phyloP scores from a whole-genome alignment of 306 rosid genomes.

The Vigna unguiculata region DNA sequence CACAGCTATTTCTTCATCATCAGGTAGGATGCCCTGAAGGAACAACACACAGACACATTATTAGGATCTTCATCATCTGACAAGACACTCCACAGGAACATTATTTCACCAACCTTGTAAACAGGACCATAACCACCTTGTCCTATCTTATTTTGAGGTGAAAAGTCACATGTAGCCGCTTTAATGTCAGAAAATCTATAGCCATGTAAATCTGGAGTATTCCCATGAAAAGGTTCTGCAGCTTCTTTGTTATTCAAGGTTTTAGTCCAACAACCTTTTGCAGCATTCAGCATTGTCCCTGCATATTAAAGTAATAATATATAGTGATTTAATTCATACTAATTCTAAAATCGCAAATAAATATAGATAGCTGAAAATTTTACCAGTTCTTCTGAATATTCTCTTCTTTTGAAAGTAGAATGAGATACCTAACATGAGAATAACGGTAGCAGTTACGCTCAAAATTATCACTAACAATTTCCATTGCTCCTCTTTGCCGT shows the following conservation, averaged over 20 bases:
- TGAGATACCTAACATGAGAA: constrained; percentile 3
- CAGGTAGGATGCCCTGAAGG: constrained; percentile 45
- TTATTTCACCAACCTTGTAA: constrained; percentile 45
- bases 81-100: neutral
- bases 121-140: constrained; percentile 57
- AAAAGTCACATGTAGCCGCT: constrained; percentile 45
- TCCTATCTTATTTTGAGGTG: constrained; percentile 45
- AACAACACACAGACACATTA: neutral
- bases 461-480: neutral
- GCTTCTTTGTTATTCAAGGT: neutral
- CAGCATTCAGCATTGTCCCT: neutral
- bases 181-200: constrained; percentile 35
- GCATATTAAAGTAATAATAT: no score
- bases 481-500: neutral
- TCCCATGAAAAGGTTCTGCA: constrained; percentile 35
- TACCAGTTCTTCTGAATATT: constrained; percentile 31
- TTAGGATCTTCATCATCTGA: neutral
- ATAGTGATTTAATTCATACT: no score
- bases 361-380: neutral
- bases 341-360: neutral
- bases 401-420: neutral
- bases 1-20: constrained; percentile 55
- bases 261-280: neutral
- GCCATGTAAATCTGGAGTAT: constrained; percentile 36
- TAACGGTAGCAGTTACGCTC: neutral